phyloP scores from a whole-genome alignment of 495 filamentous ascomycete species.

The Hypoxylon rickii region DNA sequence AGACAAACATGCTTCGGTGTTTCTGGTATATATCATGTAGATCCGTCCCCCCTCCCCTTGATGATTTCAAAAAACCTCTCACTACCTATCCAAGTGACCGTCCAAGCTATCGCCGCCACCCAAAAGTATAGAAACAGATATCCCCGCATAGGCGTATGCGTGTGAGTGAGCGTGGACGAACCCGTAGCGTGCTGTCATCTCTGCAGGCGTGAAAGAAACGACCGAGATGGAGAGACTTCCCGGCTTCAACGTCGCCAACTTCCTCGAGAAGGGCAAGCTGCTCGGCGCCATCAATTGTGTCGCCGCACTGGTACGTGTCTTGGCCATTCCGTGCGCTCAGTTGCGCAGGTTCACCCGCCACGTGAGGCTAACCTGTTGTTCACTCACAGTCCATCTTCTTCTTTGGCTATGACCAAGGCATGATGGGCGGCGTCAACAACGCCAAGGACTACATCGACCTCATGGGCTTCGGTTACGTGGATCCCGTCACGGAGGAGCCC shows the following conservation, averaged over 20 bases:
- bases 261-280: slow-evolving; percentile 64
- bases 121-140: background rate
- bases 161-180: no score
- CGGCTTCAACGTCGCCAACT: slow-evolving; percentile 63
- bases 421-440: slow-evolving; percentile 78
- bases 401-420: slow-evolving; percentile 66
- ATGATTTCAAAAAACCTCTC: slow-evolving; percentile 16
- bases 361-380: slow-evolving; percentile 4
- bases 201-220: no score
- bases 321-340: background rate
- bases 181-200: no score
- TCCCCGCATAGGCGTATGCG: no score
- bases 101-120: background rate
- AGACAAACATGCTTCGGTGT: no score
- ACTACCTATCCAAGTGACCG: no score
- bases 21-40: slow-evolving; percentile 26
- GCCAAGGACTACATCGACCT: slow-evolving; percentile 65
- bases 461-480: slow-evolving; percentile 68
- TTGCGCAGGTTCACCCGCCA: background rate
- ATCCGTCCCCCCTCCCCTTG: slow-evolving; percentile 16
- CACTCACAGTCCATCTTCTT: slow-evolving; percentile 27
- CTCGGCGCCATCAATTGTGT: slow-evolving; percentile 68
- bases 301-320: slow-evolving; percentile 51
- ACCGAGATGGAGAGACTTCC: slow-evolving; percentile 46
- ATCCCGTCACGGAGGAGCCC: slow-evolving; percentile 49